These are phyloP conservation scores for Agrostemma githago DNA, from an alignment of 148 eudicot genomes.

Conservation along the genomic window DNA sequence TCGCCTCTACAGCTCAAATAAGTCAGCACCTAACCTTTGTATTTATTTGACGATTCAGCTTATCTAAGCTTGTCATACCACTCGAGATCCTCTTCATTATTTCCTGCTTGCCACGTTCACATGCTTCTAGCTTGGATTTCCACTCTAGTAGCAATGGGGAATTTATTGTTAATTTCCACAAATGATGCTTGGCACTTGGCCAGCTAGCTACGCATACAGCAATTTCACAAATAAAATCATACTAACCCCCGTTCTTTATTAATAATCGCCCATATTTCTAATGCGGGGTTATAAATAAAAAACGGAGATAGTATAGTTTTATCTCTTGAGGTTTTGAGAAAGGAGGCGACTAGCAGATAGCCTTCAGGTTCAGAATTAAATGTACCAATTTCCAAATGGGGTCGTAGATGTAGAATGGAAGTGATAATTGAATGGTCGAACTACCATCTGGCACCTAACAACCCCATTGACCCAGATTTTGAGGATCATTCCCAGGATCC, in stretches of 20 bases:
- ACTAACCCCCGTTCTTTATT: too few relatives aligned
- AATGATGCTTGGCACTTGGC: neutral
- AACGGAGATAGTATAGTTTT: too few relatives aligned
- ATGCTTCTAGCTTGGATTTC: conserved; percentile 79
- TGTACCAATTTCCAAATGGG: neutral
- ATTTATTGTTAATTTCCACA: neutral
- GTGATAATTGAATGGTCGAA: neutral
- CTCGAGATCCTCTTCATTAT: conserved; percentile 77
- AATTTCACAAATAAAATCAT: neutral
- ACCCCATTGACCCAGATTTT: neutral
- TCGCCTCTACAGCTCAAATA: neutral
- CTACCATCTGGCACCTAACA: neutral
- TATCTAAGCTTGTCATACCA: conserved; percentile 75
- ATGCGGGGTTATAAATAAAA: too few relatives aligned
- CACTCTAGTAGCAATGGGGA: conserved; percentile 38
- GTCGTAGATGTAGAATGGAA: neutral
- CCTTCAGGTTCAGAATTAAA: neutral
- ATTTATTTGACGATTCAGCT: conserved; percentile 70
- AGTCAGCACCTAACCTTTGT: conserved; percentile 51
- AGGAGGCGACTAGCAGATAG: conserved; percentile 1
- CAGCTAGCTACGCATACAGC: neutral
- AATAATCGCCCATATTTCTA: too few relatives aligned
- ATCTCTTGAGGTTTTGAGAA: neutral
- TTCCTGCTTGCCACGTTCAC: conserved; percentile 76
- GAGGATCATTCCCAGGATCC: neutral